These are phyloP conservation scores for Colletotrichum tropicicola DNA, from an alignment of 2,329 filamentous ascomycete species.

Conservation along the genomic window DNA sequence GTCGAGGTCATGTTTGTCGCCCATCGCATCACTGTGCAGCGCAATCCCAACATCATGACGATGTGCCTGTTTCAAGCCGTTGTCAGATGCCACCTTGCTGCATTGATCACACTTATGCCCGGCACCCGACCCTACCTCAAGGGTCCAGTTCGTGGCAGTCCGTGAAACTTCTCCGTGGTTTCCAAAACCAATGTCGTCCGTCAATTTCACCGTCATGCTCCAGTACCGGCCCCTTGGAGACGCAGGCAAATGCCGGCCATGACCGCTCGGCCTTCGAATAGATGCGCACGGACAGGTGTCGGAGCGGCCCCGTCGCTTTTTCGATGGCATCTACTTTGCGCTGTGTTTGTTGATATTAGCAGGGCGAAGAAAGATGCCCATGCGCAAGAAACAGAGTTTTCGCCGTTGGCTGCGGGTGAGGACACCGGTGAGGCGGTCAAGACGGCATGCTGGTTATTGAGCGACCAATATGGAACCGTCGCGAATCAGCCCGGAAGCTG, in stretches of 20 bases:
- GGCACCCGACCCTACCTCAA: neutral
- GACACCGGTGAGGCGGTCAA: no score
- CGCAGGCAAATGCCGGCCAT: neutral
- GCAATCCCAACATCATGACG: neutral
- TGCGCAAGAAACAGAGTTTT: neutral
- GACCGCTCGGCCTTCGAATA: neutral
- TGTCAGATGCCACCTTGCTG: slow-evolving; percentile 6
- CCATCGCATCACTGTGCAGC: neutral
- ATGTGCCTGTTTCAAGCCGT: slow-evolving; percentile 17
- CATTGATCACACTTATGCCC: neutral
- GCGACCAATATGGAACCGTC: no score
- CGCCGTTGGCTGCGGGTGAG: neutral
- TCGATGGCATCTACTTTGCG: neutral
- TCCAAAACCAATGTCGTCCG: slow-evolving; percentile 5
- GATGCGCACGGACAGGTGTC: slow-evolving; percentile 8
- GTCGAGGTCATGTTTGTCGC: neutral
- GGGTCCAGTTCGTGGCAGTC: neutral
- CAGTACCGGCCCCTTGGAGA: neutral
- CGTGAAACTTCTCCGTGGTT: slow-evolving; percentile 11
- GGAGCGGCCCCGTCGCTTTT: neutral
- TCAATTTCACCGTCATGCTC: neutral
- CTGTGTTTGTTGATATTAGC: neutral
- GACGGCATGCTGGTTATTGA: no score
- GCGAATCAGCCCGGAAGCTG: no score
- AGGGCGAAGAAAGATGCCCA: neutral